Evolutionary conservation across 176 grass and related monocot genomes (phyloP).

Genomic region (Carex parvula): DNA sequence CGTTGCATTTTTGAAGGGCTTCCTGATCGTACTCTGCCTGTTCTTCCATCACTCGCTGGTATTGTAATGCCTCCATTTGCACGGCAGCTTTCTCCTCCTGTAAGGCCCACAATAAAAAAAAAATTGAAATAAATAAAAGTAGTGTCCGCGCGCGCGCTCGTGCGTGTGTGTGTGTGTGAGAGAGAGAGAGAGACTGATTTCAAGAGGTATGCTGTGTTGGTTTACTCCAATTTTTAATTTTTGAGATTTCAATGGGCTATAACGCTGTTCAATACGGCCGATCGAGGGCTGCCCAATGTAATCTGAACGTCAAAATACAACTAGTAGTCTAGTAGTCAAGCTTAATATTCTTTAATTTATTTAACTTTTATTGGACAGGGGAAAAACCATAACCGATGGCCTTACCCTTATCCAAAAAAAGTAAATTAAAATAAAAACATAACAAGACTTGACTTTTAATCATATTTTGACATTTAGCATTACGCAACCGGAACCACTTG

Average conservation of each 20-base stretch:
- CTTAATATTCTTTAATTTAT: background rate
- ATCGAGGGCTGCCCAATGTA: background rate
- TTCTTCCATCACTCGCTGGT: conserved; percentile 83
- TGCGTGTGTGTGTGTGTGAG: background rate
- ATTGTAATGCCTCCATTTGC: conserved; percentile 75
- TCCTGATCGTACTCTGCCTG: conserved; percentile 70
- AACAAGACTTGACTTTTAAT: background rate
- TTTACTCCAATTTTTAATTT: background rate
- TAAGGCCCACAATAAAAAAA: background rate
- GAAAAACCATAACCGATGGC: background rate
- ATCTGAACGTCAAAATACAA: background rate
- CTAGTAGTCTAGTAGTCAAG: background rate
- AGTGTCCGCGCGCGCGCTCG: too few species aligned
- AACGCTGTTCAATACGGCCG: background rate
- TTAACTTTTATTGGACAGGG: background rate
- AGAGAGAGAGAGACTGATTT: background rate
- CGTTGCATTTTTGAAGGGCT: conserved; percentile 46
- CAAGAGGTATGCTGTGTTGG: background rate
- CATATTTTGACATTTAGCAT: background rate
- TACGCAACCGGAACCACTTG: background rate
- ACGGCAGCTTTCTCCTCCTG: conserved; percentile 73
- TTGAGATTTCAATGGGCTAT: background rate
- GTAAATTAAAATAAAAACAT: background rate
- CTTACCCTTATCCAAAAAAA: background rate
- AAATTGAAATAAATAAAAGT: background rate